Base-by-base conservation (phyloP, 257 asterid genomes). In the Solanum appendiculatum region DNA sequence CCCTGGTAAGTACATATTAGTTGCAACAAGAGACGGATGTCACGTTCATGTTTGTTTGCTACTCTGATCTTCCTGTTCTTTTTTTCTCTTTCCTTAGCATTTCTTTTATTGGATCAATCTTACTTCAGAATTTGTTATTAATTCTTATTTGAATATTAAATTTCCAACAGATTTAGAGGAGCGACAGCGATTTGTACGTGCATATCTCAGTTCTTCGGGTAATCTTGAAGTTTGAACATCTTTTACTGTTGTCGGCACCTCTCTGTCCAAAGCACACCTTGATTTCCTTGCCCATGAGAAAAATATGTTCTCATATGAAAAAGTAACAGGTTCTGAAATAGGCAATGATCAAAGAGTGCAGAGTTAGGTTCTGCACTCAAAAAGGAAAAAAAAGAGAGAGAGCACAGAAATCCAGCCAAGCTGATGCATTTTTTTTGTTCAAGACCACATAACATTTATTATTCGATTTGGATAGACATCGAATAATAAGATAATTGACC, bases 141-240 rank as follows among this genome's bases (percentile, higher is more conserved):
- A 80, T 15, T 39, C 6, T 81, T 58, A 7, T 86, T 68, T 86
- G 16, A 11, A 39, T 58, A 66, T 87, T 72, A 11, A 83, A 58
- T 87, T 88, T 88, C 23, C 84, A 46, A 91, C 92, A 96, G 99
- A 85, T 88, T 7, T 72, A 3, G 98, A 94, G 88, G 98, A 95
- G 90, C 97, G 99, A 36, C 90, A 88, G 64, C 91, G 95, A 81
- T 97, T 95, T 70, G 84, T 95, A 80, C 91, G 87, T 60, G 88
- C 91, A 21, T 97, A 97, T 90, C 95, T 96, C 89, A 87, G 74
- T 69, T 93, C 96, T 84, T 87, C 96, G 89, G 98, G 99, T 94
- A 90, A n/a, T 89, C 85, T 31, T 25, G 56, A 15, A 81, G 56
- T 54, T 83, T 69, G 42, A n/a, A 39, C 25, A 11, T 21, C 16